A percentile compares a stretch with the other conserved stretches of the same genome.
phyloP scores from a whole-genome alignment of 805 yeast species.

The Maudiozyma turicensis region DNA sequence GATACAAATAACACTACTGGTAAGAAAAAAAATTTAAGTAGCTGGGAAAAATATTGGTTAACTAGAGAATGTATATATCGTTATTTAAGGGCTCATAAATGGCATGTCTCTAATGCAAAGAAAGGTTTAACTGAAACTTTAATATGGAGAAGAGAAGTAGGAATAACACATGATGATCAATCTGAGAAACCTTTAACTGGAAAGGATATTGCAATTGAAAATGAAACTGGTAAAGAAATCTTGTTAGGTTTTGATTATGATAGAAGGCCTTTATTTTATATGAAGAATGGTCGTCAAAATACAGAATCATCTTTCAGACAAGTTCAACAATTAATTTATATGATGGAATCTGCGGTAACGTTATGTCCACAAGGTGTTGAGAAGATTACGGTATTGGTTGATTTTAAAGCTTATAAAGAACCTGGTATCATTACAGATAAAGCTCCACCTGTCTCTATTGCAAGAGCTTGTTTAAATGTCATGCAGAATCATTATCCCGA shows the following conservation, averaged over 20 bases:
- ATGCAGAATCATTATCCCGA: slow-evolving; percentile 53
- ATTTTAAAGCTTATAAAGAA: slow-evolving; percentile 38
- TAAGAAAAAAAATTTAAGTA: slow-evolving; percentile 20
- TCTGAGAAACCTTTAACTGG: slow-evolving; percentile 29
- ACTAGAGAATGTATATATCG: slow-evolving; percentile 45
- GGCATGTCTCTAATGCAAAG: slow-evolving; percentile 37
- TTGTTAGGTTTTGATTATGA: slow-evolving; percentile 46
- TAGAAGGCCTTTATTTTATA: slow-evolving; percentile 43
- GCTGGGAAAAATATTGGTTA: slow-evolving; percentile 30
- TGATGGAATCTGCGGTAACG: slow-evolving; percentile 45
- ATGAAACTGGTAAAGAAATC: slow-evolving; percentile 45
- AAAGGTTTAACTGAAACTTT: slow-evolving; percentile 38
- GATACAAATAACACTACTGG: slow-evolving; percentile 30
- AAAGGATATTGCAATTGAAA: slow-evolving; percentile 38
- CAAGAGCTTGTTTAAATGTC: slow-evolving; percentile 41
- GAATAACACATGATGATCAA: slow-evolving; percentile 32
- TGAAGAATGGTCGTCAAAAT: slow-evolving; percentile 47
- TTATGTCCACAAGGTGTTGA: slow-evolving; percentile 53
- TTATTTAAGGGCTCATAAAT: slow-evolving; percentile 43
- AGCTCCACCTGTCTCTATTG: slow-evolving; percentile 42
- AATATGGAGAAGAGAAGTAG: slow-evolving; percentile 49
- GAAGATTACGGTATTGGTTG: slow-evolving; percentile 43
- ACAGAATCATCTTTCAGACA: slow-evolving; percentile 43
- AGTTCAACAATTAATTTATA: slow-evolving; percentile 47
- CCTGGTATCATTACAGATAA: slow-evolving; percentile 30